A percentile compares a stretch with the other conserved stretches of the same genome.
phyloP scores from a whole-genome alignment of 208 protist species.

The Acanthamoeba rhysodes region DNA sequence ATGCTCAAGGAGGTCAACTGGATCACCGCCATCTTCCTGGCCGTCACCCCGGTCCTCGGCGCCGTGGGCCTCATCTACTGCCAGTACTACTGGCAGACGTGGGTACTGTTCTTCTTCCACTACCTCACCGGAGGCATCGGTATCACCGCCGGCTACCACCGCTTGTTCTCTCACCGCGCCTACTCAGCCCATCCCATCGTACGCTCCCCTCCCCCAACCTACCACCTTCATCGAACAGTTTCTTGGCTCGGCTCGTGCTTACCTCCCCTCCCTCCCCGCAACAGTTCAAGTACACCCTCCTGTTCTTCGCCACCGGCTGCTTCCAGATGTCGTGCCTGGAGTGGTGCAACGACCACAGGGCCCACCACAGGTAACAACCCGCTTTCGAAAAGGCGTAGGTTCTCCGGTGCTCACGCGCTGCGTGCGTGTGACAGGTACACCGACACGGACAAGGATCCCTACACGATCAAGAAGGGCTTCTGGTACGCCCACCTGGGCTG shows the following conservation, averaged over 20 bases:
- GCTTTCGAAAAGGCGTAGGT: not conserved
- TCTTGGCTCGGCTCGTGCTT: not conserved
- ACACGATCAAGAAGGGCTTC: slow-evolving; percentile 80
- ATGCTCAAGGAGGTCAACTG: slow-evolving; percentile 78
- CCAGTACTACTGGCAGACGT: slow-evolving; percentile 74
- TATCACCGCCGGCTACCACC: slow-evolving; percentile 89
- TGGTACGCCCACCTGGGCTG: slow-evolving; percentile 87
- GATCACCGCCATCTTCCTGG: slow-evolving; percentile 75
- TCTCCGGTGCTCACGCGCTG: not conserved
- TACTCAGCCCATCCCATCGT: slow-evolving; percentile 82
- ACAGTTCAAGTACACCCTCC: slow-evolving; percentile 64
- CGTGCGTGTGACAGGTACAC: slow-evolving; percentile 77
- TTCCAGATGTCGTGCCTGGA: slow-evolving; percentile 77
- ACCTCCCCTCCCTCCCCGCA: not conserved
- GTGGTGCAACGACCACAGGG: slow-evolving; percentile 87
- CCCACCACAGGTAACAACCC: slow-evolving; percentile 82
- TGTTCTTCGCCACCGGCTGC: slow-evolving; percentile 79
- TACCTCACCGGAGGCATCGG: slow-evolving; percentile 84
- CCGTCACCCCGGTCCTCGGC: slow-evolving; percentile 75
- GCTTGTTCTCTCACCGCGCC: slow-evolving; percentile 86
- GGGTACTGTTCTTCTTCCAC: slow-evolving; percentile 70
- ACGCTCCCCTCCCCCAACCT: not conserved
- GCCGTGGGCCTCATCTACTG: slow-evolving; percentile 77
- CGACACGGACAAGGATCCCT: slow-evolving; percentile 87
- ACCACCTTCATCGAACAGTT: not conserved